phyloP scores from a whole-genome alignment of 345 rosid genomes.

The Sonneratia alba region DNA sequence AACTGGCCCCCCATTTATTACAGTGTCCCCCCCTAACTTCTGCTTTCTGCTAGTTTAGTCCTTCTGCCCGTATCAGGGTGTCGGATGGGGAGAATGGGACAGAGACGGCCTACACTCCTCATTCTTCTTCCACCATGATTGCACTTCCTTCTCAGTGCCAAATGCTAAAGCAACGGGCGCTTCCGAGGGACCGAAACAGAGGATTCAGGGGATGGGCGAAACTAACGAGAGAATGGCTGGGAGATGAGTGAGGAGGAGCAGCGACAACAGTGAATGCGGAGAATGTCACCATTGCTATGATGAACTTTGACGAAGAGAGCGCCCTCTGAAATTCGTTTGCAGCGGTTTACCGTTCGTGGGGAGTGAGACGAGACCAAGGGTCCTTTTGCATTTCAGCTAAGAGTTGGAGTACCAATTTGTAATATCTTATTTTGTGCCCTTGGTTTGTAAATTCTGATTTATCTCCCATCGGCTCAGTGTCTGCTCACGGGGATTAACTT shows the following conservation, averaged over 20 bases:
- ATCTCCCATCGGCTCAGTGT: background rate
- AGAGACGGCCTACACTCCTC: conserved; percentile 38
- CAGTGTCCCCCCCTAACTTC: too few species aligned
- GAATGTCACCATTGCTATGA: conserved; percentile 33
- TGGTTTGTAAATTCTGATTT: background rate
- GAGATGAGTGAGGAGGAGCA: background rate
- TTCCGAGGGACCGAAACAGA: conserved; percentile 21
- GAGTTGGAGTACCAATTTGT: background rate
- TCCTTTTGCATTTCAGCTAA: background rate
- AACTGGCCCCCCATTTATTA: too few species aligned
- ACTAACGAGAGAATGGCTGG: conserved; percentile 13
- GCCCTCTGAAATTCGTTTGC: background rate
- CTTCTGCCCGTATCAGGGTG: too few species aligned
- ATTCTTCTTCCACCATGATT: background rate
- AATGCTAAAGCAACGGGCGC: background rate
- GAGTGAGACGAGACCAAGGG: background rate
- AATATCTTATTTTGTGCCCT: background rate
- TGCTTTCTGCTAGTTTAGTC: too few species aligned
- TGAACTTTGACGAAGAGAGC: background rate
- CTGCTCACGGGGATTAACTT: too few species aligned
- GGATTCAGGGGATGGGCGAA: conserved; percentile 17
- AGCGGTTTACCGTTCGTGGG: background rate
- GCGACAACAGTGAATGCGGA: conserved; percentile 14
- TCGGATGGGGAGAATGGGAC: conserved; percentile 89
- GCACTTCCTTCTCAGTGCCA: conserved; percentile 1